These are phyloP conservation scores for Sporothrix inflata DNA, from an alignment of 2,329 filamentous ascomycete genomes.

Conservation along the genomic window DNA sequence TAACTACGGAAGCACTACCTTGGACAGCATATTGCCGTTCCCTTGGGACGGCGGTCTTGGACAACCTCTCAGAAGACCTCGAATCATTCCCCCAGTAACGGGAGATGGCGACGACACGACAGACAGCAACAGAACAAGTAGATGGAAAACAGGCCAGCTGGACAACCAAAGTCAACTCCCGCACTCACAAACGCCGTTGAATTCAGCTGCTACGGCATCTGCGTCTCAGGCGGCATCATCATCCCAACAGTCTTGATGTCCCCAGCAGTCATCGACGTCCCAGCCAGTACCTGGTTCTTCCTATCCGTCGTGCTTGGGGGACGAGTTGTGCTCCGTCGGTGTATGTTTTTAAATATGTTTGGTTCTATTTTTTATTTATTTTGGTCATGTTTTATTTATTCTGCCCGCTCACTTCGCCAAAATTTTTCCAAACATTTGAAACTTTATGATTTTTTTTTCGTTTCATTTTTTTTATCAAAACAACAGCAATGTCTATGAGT, in stretches of 20 bases:
- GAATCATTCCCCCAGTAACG: background rate
- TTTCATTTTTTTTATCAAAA: background rate
- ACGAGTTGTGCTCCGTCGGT: too few species aligned
- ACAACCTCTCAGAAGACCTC: background rate
- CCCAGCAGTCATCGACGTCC: too few species aligned
- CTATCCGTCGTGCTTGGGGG: background rate
- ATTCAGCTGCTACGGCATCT: background rate
- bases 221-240: too few species aligned
- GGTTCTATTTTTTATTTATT: background rate
- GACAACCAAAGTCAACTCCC: background rate
- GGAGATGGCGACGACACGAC: background rate
- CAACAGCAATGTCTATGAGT: background rate
- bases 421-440: background rate
- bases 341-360: too few species aligned
- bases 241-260: too few species aligned
- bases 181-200: background rate
- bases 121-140: background rate
- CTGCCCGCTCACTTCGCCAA: background rate
- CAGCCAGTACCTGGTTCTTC: background rate
- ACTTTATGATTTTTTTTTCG: background rate
- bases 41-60: background rate
- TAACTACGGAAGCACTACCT: conserved; percentile 36
- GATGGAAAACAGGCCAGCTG: background rate
- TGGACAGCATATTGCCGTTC: background rate
- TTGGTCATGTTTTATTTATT: background rate